phyloP scores from a whole-genome alignment of 371 early-diverging fungal species.

The Quaeritorhiza haematococci region DNA sequence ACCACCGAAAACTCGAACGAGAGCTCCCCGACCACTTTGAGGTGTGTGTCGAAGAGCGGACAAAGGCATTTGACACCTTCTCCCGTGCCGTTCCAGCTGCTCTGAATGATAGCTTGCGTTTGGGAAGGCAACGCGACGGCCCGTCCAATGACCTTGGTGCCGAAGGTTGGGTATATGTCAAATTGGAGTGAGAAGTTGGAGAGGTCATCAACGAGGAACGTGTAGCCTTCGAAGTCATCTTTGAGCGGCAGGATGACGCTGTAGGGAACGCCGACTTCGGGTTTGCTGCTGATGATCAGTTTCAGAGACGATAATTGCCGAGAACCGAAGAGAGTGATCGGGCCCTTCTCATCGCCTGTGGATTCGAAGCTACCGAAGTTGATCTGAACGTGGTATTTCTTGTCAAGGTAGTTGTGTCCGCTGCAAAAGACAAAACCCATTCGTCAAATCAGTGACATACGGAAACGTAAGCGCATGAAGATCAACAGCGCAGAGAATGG shows the following conservation, averaged over 20 bases:
- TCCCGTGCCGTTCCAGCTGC: constrained; percentile 30
- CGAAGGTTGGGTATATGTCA: constrained; percentile 90
- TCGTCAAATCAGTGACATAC: background rate
- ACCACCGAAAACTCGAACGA: constrained; percentile 76
- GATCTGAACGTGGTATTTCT: constrained; percentile 75
- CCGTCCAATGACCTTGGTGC: constrained; percentile 86
- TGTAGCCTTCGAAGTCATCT: constrained; percentile 70
- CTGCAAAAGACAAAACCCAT: constrained; percentile 10
- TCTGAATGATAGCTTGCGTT: constrained; percentile 38
- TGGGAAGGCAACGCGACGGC: constrained; percentile 73
- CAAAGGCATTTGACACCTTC: constrained; percentile 46
- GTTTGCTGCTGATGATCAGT: constrained; percentile 62
- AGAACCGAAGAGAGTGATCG: constrained; percentile 38
- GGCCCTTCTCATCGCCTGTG: constrained; percentile 12
- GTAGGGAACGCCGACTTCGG: constrained; percentile 85
- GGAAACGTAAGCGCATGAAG: background rate
- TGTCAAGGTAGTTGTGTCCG: constrained; percentile 90
- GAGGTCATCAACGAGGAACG: constrained; percentile 68
- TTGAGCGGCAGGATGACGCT: constrained; percentile 84
- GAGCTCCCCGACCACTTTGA: constrained; percentile 86
- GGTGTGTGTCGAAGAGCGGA: constrained; percentile 81
- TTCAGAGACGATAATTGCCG: constrained; percentile 54
- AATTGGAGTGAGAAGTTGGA: constrained; percentile 79
- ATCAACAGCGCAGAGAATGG: constrained; percentile 5
- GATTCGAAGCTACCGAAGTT: constrained; percentile 10